These are phyloP conservation scores for Tuber umbilicatum DNA, from an alignment of 495 filamentous ascomycete genomes.

Conservation along the genomic window DNA sequence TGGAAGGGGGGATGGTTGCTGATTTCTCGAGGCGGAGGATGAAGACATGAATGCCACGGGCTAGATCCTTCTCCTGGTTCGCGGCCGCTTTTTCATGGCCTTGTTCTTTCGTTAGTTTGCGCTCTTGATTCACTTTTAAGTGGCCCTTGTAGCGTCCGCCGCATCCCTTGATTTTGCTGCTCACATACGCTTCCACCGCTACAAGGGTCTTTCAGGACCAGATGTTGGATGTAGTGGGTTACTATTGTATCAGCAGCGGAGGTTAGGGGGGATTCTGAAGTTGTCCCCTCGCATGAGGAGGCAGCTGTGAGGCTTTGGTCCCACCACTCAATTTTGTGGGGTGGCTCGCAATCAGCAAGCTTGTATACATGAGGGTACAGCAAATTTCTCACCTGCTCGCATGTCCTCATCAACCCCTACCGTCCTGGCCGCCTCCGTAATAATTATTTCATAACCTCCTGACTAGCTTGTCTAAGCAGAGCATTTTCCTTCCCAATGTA, in stretches of 20 bases:
- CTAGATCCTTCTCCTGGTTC: slow-evolving; percentile 81
- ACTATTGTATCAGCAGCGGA: slow-evolving; percentile 73
- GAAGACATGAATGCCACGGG: slow-evolving; percentile 70
- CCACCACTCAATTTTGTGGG: slow-evolving; percentile 95
- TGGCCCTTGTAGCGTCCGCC: slow-evolving; percentile 60
- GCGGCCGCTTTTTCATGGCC: slow-evolving; percentile 71
- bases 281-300: slow-evolving; percentile 62
- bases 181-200: slow-evolving; percentile 89
- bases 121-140: slow-evolving; percentile 69
- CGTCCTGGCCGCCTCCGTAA: slow-evolving; percentile 75
- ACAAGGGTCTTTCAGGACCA: slow-evolving; percentile 94
- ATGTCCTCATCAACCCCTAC: slow-evolving; percentile 85
- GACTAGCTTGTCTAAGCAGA: slow-evolving; percentile 71
- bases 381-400: slow-evolving; percentile 78
- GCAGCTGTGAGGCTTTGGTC: slow-evolving; percentile 77
- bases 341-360: slow-evolving; percentile 48
- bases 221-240: slow-evolving; percentile 84
- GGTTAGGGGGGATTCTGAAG: slow-evolving; percentile 62
- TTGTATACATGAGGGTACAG: slow-evolving; percentile 46
- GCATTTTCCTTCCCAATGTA: slow-evolving; percentile 90
- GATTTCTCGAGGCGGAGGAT: slow-evolving; percentile 85
- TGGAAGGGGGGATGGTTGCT: too few relatives aligned
- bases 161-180: slow-evolving; percentile 70
- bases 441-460: slow-evolving; percentile 92
- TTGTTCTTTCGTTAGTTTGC: slow-evolving; percentile 86